phyloP scores from a whole-genome alignment of 331 rosid genomes.

The Dryas integrifolia region DNA sequence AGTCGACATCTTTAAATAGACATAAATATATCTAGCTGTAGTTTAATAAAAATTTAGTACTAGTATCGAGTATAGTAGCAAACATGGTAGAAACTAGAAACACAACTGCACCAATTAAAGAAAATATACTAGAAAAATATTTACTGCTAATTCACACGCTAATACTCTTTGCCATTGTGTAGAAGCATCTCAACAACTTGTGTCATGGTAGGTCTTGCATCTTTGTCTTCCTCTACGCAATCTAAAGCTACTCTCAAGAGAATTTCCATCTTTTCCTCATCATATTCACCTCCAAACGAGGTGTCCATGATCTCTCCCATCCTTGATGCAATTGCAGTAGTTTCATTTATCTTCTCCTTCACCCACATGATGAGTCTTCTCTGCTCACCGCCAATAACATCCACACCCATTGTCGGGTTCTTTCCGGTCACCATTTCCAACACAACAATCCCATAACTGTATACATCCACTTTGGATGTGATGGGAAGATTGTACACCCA shows the following conservation, averaged over 20 bases:
- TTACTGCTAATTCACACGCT: not conserved
- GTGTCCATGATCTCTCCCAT: too few relatives aligned
- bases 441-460: slow-evolving; percentile 56
- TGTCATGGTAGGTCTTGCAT: slow-evolving; percentile 57
- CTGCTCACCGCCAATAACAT: slow-evolving; percentile 28
- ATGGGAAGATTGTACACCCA: slow-evolving; percentile 56
- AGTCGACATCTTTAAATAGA: too few relatives aligned
- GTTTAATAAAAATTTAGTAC: too few relatives aligned
- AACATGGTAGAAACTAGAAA: too few relatives aligned
- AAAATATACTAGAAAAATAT: too few relatives aligned
- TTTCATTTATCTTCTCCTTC: too few relatives aligned
- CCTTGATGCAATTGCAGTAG: too few relatives aligned
- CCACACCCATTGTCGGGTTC: not conserved
- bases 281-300: too few relatives aligned
- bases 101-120: not conserved
- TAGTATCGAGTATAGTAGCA: too few relatives aligned
- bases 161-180: not conserved
- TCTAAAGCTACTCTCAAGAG: slow-evolving; percentile 46
- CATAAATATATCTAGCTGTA: too few relatives aligned
- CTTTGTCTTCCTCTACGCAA: slow-evolving; percentile 49
- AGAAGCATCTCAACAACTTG: slow-evolving; percentile 53
- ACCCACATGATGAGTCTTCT: slow-evolving; percentile 27
- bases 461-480: slow-evolving; percentile 65
- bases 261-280: slow-evolving; percentile 19
- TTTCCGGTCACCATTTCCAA: slow-evolving; percentile 49